Percentiles rank a stretch among this genome's conserved stretches.
Evolutionary conservation across 768 basidiomycete genomes (phyloP).

Genomic region (Mycena sanguinolenta): DNA sequence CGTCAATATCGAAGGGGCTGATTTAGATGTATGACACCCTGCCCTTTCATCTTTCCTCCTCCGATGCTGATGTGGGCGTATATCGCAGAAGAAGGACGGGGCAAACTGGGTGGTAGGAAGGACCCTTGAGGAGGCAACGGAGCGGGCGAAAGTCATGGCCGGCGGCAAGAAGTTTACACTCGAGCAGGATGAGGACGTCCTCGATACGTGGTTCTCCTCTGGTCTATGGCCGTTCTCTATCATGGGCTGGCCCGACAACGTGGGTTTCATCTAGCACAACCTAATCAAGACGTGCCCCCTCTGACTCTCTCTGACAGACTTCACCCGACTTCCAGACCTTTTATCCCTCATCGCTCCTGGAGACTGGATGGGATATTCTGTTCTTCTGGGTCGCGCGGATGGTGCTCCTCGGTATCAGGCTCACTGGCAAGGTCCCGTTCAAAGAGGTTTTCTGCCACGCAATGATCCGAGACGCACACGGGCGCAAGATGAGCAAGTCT

Average conservation of each 20-base stretch:
- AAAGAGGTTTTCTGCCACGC: constrained; percentile 96
- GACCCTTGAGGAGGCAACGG: constrained; percentile 79
- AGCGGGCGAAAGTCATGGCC: constrained; percentile 79
- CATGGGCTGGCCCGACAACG: constrained; percentile 97
- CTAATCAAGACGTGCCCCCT: background rate
- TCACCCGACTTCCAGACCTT: constrained; percentile 83
- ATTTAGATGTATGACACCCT: constrained; percentile 67
- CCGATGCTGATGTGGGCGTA: constrained; percentile 54
- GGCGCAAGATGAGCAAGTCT: constrained; percentile 98
- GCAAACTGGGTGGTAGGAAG: constrained; percentile 95
- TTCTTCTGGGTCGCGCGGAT: constrained; percentile 99
- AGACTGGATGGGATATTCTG: constrained; percentile 99
- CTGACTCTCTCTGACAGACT: constrained; percentile 45
- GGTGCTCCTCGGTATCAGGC: constrained; percentile 91
- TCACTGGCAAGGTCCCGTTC: constrained; percentile 95
- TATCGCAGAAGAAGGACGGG: constrained; percentile 62
- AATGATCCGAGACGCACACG: constrained; percentile 99
- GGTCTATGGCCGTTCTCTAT: constrained; percentile 98
- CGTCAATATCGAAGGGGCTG: constrained; percentile 83
- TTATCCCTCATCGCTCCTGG: constrained; percentile 92
- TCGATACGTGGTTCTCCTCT: constrained; percentile 99
- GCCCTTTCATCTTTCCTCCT: background rate
- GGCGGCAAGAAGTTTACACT: constrained; percentile 77
- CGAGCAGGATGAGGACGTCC: constrained; percentile 95
- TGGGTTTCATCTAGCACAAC: constrained; percentile 42